Evolutionary conservation across 2,329 filamentous ascomycete genomes (phyloP).

Genomic region (Sporothrix dimorphospora): DNA sequence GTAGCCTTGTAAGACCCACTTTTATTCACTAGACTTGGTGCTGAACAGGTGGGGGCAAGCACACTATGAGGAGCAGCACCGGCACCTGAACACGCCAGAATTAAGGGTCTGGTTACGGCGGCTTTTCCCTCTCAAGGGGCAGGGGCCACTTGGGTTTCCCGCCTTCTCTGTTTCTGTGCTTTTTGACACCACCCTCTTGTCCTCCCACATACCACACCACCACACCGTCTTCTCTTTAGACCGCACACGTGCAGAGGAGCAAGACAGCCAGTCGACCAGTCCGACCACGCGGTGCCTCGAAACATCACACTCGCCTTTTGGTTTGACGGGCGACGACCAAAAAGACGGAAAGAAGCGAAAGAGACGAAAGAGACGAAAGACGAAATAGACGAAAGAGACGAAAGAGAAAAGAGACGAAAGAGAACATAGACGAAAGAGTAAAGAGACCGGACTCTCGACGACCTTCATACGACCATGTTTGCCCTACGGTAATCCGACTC

Average conservation of each 20-base stretch:
- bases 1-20: not conserved
- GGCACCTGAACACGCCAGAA: not conserved
- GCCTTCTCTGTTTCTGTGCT: not conserved
- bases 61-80: too few relatives aligned
- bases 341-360: not conserved
- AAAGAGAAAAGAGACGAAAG: not conserved
- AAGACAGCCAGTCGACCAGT: not conserved
- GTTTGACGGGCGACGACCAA: not conserved
- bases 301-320: not conserved
- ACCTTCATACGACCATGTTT: constrained; percentile 1
- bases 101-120: constrained; percentile 11
- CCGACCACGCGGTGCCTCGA: not conserved
- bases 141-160: not conserved
- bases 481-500: constrained; percentile 11
- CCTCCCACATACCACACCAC: not conserved
- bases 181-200: not conserved
- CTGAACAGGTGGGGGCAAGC: not conserved
- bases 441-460: not conserved
- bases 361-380: not conserved
- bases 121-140: not conserved
- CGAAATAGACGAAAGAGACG: not conserved
- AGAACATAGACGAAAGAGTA: not conserved
- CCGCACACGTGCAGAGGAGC: constrained; percentile 4
- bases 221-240: not conserved
- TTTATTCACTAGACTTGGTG: not conserved